Conservation (phyloP, 1,139 yeast genomes). For the Suhomyces ambrosiae region DNA sequence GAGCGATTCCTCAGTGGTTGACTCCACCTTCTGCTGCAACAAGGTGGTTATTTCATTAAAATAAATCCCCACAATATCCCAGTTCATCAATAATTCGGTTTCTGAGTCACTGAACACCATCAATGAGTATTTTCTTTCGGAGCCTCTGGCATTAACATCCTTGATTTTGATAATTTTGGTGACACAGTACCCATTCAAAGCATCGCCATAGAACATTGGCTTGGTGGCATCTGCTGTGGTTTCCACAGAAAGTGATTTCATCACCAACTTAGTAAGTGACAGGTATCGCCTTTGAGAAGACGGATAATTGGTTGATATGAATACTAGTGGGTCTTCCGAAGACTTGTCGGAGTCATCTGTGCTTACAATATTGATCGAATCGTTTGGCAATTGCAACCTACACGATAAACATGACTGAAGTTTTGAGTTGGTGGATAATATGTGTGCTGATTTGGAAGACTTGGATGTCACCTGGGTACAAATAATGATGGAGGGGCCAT, state of each 20-base stretch:
- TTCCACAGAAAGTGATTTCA: slow-evolving; percentile 73
- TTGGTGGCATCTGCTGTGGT: slow-evolving; percentile 64
- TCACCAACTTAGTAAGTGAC: slow-evolving; percentile 60
- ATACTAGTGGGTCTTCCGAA: slow-evolving; percentile 14
- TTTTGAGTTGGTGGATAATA: slow-evolving; percentile 30
- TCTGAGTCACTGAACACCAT: slow-evolving; percentile 66
- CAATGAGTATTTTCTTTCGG: slow-evolving; percentile 71
- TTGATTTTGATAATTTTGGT: slow-evolving; percentile 66
- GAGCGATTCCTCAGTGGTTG: slow-evolving; percentile 8
- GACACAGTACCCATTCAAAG: slow-evolving; percentile 65
- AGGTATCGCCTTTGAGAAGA: slow-evolving; percentile 52
- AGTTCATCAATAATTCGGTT: slow-evolving; percentile 51
- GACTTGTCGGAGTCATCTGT: slow-evolving; percentile 8
- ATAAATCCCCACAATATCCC: slow-evolving; percentile 58
- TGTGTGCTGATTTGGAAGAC: slow-evolving; percentile 28
- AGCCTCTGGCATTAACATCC: slow-evolving; percentile 76
- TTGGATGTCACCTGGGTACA: slow-evolving; percentile 60
- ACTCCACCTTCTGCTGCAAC: slow-evolving; percentile 47
- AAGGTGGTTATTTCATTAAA: slow-evolving; percentile 52
- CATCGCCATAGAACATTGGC: slow-evolving; percentile 75
- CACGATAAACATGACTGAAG: slow-evolving; percentile 63
- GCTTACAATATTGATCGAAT: slow-evolving; percentile 29
- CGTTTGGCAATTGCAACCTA: slow-evolving; percentile 50
- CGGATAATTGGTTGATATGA: slow-evolving; percentile 65
- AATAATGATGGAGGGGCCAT: slow-evolving; percentile 77